Percentiles rank a stretch among this genome's conserved stretches.
Conservation (phyloP, 768 basidiomycete species). For the Pulveroboletus sp. region DNA sequence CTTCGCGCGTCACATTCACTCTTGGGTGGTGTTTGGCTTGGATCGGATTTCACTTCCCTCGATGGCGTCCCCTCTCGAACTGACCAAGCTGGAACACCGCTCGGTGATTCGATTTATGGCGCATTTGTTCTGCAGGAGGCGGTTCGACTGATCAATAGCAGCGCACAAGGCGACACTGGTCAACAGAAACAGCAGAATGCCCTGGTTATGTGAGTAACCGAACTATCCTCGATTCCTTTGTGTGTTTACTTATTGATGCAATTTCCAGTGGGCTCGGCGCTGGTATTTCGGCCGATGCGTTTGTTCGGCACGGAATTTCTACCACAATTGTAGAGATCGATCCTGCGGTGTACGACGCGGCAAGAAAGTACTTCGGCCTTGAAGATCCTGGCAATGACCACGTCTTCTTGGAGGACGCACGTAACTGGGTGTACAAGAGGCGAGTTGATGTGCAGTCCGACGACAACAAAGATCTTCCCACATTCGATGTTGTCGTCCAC, state of each 20-base stretch:
- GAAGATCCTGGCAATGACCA: conserved; percentile 52
- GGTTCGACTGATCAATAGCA: conserved; percentile 60
- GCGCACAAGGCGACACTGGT: conserved; percentile 34
- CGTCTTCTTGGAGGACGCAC: conserved; percentile 76
- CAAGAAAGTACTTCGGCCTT: conserved; percentile 76
- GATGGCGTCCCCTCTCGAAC: conserved; percentile 38
- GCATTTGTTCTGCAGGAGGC: conserved; percentile 89
- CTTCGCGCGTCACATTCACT: conserved; percentile 63
- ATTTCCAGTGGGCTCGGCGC: conserved; percentile 75
- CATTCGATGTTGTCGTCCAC: conserved; percentile 74
- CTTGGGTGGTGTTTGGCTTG: conserved; percentile 77
- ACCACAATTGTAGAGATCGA: conserved; percentile 93
- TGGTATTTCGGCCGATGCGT: conserved; percentile 75
- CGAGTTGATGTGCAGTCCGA: conserved; percentile 30
- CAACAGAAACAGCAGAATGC: conserved; percentile 45
- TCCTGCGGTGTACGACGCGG: conserved; percentile 82
- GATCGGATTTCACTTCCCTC: conserved; percentile 40
- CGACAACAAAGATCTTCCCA: not conserved
- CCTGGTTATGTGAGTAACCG: conserved; percentile 59
- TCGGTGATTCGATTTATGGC: conserved; percentile 79
- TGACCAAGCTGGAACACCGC: conserved; percentile 48
- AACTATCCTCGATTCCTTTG: conserved; percentile 5
- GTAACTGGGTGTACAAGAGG: conserved; percentile 53
- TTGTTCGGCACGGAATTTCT: conserved; percentile 61
- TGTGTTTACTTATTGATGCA: not conserved